Percentiles rank a stretch among this genome's conserved stretches.
Conservation (phyloP, 192 early-diverging fungal species). For the Entrophospora sp. region DNA sequence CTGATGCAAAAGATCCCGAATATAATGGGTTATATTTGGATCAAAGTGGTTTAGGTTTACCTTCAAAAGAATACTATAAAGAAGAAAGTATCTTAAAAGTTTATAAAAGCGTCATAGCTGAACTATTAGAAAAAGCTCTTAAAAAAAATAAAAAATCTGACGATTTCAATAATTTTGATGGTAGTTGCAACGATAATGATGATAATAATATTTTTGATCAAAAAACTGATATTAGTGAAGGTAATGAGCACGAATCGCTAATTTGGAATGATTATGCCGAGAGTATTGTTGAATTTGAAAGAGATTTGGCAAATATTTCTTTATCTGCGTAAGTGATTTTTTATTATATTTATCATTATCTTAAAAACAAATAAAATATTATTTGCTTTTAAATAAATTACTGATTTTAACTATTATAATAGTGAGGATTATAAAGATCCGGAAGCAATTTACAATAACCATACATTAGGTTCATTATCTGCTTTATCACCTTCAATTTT, state of each 20-base stretch:
- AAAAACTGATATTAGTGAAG: too few relatives aligned
- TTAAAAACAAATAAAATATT: too few relatives aligned
- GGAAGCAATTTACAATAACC: slow-evolving; percentile 42
- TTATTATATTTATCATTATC: too few relatives aligned
- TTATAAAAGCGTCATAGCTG: slow-evolving; percentile 34
- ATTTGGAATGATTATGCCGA: slow-evolving; percentile 33
- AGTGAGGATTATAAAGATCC: slow-evolving; percentile 43
- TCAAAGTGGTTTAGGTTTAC: slow-evolving; percentile 48
- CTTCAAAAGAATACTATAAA: slow-evolving; percentile 60
- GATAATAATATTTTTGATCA: neutral
- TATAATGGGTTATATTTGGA: slow-evolving; percentile 36
- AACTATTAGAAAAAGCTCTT: slow-evolving; percentile 34
- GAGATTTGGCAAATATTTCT: slow-evolving; percentile 40
- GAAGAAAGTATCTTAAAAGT: slow-evolving; percentile 33
- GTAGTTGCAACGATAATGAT: neutral
- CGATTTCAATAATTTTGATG: too few relatives aligned
- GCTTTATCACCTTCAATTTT: slow-evolving; percentile 29
- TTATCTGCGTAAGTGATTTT: slow-evolving; percentile 25
- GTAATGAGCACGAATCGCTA: too few relatives aligned
- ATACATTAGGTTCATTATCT: slow-evolving; percentile 24
- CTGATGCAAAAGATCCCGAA: slow-evolving; percentile 52
- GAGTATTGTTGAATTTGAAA: slow-evolving; percentile 50
- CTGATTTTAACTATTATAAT: too few relatives aligned
- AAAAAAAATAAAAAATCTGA: slow-evolving; percentile 3
- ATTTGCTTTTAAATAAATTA: too few relatives aligned